A percentile compares a stretch with the other conserved stretches of the same genome.
Evolutionary conservation across 352 stramenopile species (phyloP).

Genomic region (Phytophthora citricola): DNA sequence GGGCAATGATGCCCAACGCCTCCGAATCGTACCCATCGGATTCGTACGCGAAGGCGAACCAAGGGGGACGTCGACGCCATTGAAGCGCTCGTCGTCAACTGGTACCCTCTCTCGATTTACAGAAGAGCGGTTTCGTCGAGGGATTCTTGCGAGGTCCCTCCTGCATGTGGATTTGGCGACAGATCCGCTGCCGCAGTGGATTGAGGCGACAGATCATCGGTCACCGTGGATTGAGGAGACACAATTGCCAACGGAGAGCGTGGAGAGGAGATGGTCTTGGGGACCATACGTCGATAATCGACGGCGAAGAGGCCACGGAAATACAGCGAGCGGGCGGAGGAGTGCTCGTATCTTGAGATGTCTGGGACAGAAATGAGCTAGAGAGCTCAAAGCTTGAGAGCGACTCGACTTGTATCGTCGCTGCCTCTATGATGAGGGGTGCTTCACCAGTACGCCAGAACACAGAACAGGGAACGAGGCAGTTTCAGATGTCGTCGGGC

Average conservation of each 20-base stretch:
- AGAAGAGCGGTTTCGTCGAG: background rate
- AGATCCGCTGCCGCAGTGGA: background rate
- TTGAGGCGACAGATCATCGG: background rate
- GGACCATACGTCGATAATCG: background rate
- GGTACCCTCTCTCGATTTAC: background rate
- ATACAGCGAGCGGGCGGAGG: background rate
- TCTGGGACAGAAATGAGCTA: background rate
- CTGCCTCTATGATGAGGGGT: background rate
- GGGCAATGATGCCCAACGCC: background rate
- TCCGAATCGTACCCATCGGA: slow-evolving; percentile 2
- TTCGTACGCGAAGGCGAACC: background rate
- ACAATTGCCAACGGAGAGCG: background rate
- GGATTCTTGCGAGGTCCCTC: background rate
- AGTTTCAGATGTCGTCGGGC: background rate
- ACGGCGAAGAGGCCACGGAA: background rate
- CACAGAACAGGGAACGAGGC: background rate
- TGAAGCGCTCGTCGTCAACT: background rate
- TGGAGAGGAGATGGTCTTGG: background rate
- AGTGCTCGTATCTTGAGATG: background rate
- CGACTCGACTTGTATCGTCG: background rate
- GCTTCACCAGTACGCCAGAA: background rate
- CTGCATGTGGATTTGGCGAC: background rate
- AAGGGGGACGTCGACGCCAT: background rate
- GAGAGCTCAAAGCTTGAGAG: background rate
- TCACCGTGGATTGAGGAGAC: background rate